Conservation (phyloP, 371 early-diverging fungal genomes). For the Apophysomyces ossiformis region DNA sequence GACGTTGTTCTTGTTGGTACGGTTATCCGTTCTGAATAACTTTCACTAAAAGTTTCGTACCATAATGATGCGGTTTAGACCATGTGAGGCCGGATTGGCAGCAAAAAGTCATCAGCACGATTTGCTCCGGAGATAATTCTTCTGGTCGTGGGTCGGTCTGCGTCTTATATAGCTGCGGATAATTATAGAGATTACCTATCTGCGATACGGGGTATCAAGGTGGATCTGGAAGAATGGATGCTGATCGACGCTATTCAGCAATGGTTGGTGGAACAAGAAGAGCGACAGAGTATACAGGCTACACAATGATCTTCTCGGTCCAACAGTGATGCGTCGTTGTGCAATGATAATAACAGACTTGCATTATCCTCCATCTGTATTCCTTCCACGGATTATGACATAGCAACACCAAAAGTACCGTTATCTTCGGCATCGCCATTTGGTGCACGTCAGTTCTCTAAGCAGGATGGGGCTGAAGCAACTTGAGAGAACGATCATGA, state of each 20-base stretch:
- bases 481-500: background rate
- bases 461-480: background rate
- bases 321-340: background rate
- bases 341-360: background rate
- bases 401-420: background rate
- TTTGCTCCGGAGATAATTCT: constrained; percentile 25
- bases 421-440: background rate
- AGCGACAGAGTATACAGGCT: constrained; percentile 8
- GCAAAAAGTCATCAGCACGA: constrained; percentile 36
- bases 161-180: constrained; percentile 13
- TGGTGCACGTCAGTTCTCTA: background rate
- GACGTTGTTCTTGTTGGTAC: constrained; percentile 67
- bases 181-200: constrained; percentile 49
- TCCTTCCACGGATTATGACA: background rate
- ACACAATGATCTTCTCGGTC: background rate
- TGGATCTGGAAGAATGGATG: constrained; percentile 81
- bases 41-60: background rate
- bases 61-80: constrained; percentile 35
- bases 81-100: constrained; percentile 68
- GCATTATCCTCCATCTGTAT: background rate
- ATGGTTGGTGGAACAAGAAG: constrained; percentile 59
- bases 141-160: constrained; percentile 18
- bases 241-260: constrained; percentile 78
- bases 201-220: constrained; percentile 63
- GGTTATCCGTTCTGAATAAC: constrained; percentile 9